Percentiles rank a stretch among this genome's conserved stretches.
Conservation (phyloP, 495 filamentous ascomycete genomes). For the Hyaloscypha finlandica region DNA sequence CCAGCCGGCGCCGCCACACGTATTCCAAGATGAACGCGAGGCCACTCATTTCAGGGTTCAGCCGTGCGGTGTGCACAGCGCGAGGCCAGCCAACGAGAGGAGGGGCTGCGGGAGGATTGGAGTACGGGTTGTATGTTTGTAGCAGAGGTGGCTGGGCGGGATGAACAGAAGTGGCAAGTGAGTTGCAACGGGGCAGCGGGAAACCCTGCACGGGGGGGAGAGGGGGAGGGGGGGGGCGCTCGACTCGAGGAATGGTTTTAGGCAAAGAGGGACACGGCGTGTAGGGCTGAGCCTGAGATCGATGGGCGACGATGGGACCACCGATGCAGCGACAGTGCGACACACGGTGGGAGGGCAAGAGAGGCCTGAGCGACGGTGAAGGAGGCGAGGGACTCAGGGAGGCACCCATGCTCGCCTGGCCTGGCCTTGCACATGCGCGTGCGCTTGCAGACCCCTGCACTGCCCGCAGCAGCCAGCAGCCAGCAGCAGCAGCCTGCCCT, state of each 20-base stretch:
- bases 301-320: not conserved
- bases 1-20: not conserved
- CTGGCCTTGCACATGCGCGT: not conserved
- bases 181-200: not conserved
- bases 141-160: not conserved
- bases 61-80: no score
- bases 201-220: no score
- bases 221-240: no score
- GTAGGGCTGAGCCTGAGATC: conserved; percentile 26
- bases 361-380: conserved; percentile 4
- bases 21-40: not conserved
- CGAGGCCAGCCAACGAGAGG: not conserved
- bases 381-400: conserved; percentile 1
- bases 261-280: not conserved
- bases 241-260: conserved; percentile 1
- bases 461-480: no score
- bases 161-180: not conserved
- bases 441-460: not conserved
- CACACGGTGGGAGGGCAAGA: not conserved
- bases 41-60: not conserved
- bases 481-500: no score
- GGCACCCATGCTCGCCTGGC: not conserved
- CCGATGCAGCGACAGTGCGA: not conserved
- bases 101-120: not conserved
- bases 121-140: not conserved